Base-by-base conservation (phyloP, 2,329 filamentous ascomycete genomes). In the Aspergillus aculeatus region DNA sequence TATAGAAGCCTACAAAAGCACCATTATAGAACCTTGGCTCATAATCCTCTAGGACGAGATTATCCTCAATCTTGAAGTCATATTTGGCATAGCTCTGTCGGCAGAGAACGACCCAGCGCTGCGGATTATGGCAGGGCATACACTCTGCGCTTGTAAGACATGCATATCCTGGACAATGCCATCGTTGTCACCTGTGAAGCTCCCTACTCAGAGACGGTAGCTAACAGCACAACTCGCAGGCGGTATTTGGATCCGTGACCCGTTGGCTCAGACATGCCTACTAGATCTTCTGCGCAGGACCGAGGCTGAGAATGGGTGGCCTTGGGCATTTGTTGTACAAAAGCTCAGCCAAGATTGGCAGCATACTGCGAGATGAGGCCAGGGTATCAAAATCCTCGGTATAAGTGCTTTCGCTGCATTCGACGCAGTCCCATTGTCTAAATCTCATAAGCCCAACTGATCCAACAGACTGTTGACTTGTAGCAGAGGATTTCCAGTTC, bases 51-150 rank as follows among this genome's bases (percentile, higher is more conserved):
- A 73, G 71, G 61, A 64, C 41, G 65, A 69, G 23, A 60, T 74
- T 16, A 59, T 61, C 1, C 63, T 68, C 29, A 73, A 70, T n/a
- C 62, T 75, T 1, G 64, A 66, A 19, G 67, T 71, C 32, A 62
- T 75, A 11, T 74, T 73, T 31, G 72, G 72, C 32, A 73, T 75
- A 32, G 71, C 70, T 14, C 62, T 72, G 2, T 74, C 72, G 3
- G 67, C 66, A 3, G 72, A 74, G 24, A 70, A 74, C 44, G 71
- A 73, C 26, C 70, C 70, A n/a, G 67, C 71, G 1, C 57, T 72
- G 23, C 70, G 71, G 29, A 68, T 72, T 26, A 73, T 73, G 64
- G 72, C 72, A 29, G 72, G 72, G 49, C 70, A 75, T 53, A 70
- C 71, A 16, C 62, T 75, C 5, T 71, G 68, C 64, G 71, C 69